Evolutionary conservation across 2,329 filamentous ascomycete genomes (phyloP), one percentile per base, ranked within the genome.

Genomic region (Hymenoscyphus fructigenus): DNA sequence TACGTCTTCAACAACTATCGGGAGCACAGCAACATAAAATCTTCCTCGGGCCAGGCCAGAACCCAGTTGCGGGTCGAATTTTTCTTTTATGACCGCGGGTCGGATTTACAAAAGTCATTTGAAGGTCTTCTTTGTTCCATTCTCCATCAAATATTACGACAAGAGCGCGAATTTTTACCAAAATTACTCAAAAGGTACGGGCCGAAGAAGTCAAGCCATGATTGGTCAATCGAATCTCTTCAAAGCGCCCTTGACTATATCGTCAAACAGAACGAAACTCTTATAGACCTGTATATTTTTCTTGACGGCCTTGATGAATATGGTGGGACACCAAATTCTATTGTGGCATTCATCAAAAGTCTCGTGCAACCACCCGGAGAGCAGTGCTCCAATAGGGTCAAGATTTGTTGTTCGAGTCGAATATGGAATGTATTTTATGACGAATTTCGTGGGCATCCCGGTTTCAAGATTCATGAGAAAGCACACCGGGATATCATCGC

Each of bases 251-350:
- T 57, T 57, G 53, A 57, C 26, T 23, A 28, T 15, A 29, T 29
- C 14, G 26, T 57, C n/a, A 57, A 57, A 15, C 26, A 29, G 26
- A 29, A 57, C n/a, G 14, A n/a, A 20, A 28, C 14, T 29, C 14
- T 5, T n/a, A 28, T 26, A 15, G 26, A 57, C 14, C 15, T 57
- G 26, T 57, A 23, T 57, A 15, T 57, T n/a, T 57, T 57, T 29
- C n/a, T 57, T 15, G 53, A 57, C 26, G 53, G 17, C 26, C 53
- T 57, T 20, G 53, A 57, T 57, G 53, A 57, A 29, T 57, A 57
- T 29, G n/a, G 53, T 29, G 53, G 53, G 14, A 14, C n/a, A 23
- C 53, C 53, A 15, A 29, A 57, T 28, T 15, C 17, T 15, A 57
- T 57, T 28, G 26, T 57, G 14, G 15, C n/a, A 14, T 29, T 57